Evolutionary conservation across 2,329 filamentous ascomycete species (phyloP).

Genomic region (Botrytis fragariae): DNA sequence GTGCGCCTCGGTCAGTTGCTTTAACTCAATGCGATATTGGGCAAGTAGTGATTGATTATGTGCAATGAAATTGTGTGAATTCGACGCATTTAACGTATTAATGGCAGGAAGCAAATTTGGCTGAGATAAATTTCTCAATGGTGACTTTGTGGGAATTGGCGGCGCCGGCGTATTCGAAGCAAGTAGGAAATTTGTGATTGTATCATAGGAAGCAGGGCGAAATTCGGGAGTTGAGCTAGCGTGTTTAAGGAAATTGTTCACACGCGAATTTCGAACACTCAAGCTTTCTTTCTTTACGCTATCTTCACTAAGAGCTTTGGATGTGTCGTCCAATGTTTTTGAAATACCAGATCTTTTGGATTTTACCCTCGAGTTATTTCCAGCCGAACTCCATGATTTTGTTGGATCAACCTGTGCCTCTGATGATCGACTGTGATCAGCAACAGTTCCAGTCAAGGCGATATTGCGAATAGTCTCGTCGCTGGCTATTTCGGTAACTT

Average conservation of each 20-base stretch:
- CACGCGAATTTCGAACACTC: neutral
- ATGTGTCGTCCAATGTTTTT: neutral
- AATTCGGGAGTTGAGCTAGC: neutral
- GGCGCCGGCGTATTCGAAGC: neutral
- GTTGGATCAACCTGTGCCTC: neutral
- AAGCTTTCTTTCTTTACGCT: neutral
- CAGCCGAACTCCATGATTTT: no score
- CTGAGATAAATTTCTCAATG: neutral
- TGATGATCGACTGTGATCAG: neutral
- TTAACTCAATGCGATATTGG: neutral
- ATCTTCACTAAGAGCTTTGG: neutral
- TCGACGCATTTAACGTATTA: neutral
- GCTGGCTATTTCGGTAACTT: neutral
- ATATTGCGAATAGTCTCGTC: neutral
- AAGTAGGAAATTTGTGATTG: neutral
- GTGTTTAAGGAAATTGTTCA: neutral
- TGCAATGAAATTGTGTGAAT: neutral
- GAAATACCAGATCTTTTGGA: neutral
- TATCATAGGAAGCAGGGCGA: neutral
- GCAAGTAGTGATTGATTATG: neutral
- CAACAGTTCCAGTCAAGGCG: neutral
- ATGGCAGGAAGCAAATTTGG: neutral
- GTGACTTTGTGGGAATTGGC: neutral
- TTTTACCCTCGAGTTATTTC: neutral
- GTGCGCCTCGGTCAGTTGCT: neutral